Evolutionary conservation across 345 rosid genomes (phyloP), one percentile per base, ranked within the genome.

Genomic region (Noccaea bulbosa): DNA sequence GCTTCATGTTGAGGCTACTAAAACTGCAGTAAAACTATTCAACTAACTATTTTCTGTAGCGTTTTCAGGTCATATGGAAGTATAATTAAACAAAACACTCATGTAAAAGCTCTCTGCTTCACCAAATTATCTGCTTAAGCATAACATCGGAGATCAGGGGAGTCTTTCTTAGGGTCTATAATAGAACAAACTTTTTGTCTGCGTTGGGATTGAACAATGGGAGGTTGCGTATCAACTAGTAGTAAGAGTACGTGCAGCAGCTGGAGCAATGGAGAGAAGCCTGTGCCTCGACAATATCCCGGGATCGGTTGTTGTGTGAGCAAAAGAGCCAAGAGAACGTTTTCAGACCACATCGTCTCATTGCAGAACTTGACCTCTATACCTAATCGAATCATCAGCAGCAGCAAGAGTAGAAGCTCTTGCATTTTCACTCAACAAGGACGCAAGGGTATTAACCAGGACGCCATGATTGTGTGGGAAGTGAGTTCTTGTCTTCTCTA

Each of bases 391-490:
- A 77, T 88, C 64, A 87, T 80, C 75, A 74, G 77, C 37, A 95
- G 91, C 79, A 92, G 90, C 41, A 95, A 89, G 84, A 92, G 96
- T 81, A 79, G 86, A 78, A 79, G 80, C 71, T 88, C 98, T 56
- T 95, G 97, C 72, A 81, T 95, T 70, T 95, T 95, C 75, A 95
- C 99, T 56, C 99, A 92, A 73, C 99, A 95, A 79, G 99, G 99
- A 32, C 92, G 92, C 43, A 95, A 95, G 87, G 99, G 99, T 70
- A 85, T 95, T 51, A 95, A 95, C 65, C 99, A 95, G 71, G 99
- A 95, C 57, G 98, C 99, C 15, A 92, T 95, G 99, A 75, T 95
- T 33, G 98, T 90, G 41, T 95, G 99, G 99, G 99, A 95, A 80
- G 99, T 95, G 81, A 85, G 96, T 82, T 8, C 39, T 74, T 59